Conservation (phyloP, 83 land plant genomes). For the Thuja plicata region DNA sequence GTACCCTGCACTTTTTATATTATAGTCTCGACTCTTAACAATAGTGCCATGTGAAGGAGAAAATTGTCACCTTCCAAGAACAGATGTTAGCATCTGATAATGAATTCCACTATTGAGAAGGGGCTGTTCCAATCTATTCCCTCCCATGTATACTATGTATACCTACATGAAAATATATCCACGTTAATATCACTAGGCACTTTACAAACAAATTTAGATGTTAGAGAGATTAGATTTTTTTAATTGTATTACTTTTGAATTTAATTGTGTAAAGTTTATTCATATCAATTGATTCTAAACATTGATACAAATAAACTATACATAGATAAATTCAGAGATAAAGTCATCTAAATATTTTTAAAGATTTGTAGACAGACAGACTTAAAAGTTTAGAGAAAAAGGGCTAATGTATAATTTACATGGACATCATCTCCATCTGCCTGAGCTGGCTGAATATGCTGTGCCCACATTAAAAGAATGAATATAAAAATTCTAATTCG, state of each 20-base stretch:
- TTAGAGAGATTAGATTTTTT: too few species aligned
- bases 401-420: neutral
- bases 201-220: neutral
- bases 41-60: neutral
- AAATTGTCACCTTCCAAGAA: conserved; percentile 36
- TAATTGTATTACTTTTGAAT: too few species aligned
- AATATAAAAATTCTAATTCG: too few species aligned
- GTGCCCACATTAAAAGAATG: neutral
- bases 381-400: too few species aligned
- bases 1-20: too few species aligned
- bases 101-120: conserved; percentile 35
- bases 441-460: neutral
- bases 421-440: neutral
- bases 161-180: conserved; percentile 26
- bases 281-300: too few species aligned
- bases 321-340: too few species aligned
- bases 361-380: too few species aligned
- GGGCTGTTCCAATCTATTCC: conserved; percentile 20
- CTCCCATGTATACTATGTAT: conserved; percentile 56
- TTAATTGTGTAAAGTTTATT: too few species aligned
- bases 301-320: too few species aligned
- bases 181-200: neutral
- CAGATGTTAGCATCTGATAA: conserved; percentile 38
- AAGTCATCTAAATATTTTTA: too few species aligned
- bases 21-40: too few species aligned